Percentiles rank a stretch among this genome's conserved stretches.
Conservation (phyloP, 768 basidiomycete genomes). For the Gymnopilus junonius region DNA sequence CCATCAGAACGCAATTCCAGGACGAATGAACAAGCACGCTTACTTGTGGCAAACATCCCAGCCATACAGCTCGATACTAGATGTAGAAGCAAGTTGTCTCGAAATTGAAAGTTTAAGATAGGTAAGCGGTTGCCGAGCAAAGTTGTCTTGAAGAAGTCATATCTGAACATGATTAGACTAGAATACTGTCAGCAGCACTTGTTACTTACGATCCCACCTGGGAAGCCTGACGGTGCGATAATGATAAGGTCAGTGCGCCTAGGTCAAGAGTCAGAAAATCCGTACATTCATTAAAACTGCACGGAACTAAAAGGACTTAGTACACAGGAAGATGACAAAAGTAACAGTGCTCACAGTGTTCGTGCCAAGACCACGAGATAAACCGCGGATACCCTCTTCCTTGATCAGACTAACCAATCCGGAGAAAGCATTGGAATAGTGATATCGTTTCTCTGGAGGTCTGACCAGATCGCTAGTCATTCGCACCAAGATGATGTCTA, state of each 20-base stretch:
- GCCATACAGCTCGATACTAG: conserved; percentile 68
- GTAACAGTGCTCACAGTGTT: conserved; percentile 59
- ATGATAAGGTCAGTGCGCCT: conserved; percentile 6
- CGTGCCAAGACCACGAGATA: conserved; percentile 76
- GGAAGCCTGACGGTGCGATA: conserved; percentile 52
- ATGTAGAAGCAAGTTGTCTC: conserved; percentile 71
- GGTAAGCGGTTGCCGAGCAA: conserved; percentile 59
- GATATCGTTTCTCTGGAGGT: conserved; percentile 73
- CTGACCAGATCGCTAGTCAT: conserved; percentile 89
- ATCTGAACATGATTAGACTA: conserved; percentile 45
- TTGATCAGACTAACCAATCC: conserved; percentile 70
- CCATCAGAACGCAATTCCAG: conserved; percentile 9
- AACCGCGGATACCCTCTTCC: conserved; percentile 71
- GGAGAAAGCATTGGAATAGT: conserved; percentile 78
- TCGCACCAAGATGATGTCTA: conserved; percentile 76
- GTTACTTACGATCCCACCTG: conserved; percentile 81
- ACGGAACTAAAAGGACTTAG: conserved; percentile 34
- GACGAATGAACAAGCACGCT: conserved; percentile 21
- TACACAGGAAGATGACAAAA: conserved; percentile 12
- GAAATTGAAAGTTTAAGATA: conserved; percentile 60
- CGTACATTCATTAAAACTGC: conserved; percentile 80
- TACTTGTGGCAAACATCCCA: conserved; percentile 80
- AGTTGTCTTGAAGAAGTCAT: conserved; percentile 74
- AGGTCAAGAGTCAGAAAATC: conserved; percentile 14
- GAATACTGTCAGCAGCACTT: background rate